Evolutionary conservation across 805 yeast species (phyloP).

Genomic region (Hanseniaspora clermontiae): DNA sequence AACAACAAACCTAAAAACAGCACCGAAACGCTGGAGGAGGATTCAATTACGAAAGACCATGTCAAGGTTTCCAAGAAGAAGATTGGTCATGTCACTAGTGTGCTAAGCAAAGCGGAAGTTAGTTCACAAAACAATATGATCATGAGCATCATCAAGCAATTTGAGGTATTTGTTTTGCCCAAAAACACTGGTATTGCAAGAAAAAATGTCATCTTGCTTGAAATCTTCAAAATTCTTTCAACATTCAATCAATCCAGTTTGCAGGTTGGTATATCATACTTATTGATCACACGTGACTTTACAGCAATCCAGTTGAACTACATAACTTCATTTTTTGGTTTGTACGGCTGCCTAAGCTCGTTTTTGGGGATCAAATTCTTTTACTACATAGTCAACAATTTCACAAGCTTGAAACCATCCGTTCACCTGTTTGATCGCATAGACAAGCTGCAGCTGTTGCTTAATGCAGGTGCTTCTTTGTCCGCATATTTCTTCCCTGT

Average conservation of each 20-base stretch:
- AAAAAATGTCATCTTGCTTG: constrained; percentile 3
- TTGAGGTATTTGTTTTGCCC: neutral
- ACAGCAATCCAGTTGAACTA: constrained; percentile 6
- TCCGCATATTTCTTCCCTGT: neutral
- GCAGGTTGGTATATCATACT: neutral
- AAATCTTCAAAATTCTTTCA: neutral
- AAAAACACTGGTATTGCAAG: constrained; percentile 2
- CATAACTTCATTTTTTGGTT: neutral
- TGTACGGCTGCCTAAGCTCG: neutral
- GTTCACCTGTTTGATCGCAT: neutral
- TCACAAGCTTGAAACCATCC: neutral
- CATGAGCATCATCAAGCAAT: neutral
- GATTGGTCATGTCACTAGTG: neutral
- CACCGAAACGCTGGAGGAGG: neutral
- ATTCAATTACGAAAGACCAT: neutral
- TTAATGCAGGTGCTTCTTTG: neutral
- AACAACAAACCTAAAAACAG: neutral
- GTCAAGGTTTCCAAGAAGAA: neutral
- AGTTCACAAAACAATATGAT: neutral
- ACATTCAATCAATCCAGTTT: neutral
- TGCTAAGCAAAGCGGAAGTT: neutral
- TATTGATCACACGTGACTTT: neutral
- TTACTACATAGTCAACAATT: neutral
- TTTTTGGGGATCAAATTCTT: constrained; percentile 5
- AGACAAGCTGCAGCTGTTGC: neutral